A percentile compares a stretch with the other conserved stretches of the same genome.
These are phyloP conservation scores for Exidia glandulosa DNA, from an alignment of 768 basidiomycete species.

Conservation along the genomic window DNA sequence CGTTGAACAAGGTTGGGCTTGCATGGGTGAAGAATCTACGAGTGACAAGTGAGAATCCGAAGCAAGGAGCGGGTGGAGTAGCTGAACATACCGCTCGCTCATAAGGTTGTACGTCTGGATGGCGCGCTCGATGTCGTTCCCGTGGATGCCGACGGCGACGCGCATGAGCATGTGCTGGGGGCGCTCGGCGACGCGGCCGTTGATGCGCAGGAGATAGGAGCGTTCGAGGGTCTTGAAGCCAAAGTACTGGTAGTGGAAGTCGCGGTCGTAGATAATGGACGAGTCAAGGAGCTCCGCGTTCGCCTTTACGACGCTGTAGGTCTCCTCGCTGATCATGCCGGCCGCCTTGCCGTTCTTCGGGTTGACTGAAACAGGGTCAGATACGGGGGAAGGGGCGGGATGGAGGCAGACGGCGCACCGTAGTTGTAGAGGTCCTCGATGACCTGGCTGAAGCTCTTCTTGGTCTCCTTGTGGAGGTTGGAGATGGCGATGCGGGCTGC, in stretches of 20 bases:
- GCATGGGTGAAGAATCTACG: too few relatives aligned
- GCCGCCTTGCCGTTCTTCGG: slow-evolving; percentile 85
- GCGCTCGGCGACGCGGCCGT: slow-evolving; percentile 90
- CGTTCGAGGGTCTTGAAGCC: slow-evolving; percentile 99
- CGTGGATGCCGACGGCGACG: slow-evolving; percentile 96
- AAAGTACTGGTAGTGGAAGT: slow-evolving; percentile 96
- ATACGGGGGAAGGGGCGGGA: not conserved
- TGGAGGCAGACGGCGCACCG: slow-evolving; percentile 45
- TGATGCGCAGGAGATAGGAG: slow-evolving; percentile 89
- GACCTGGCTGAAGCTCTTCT: slow-evolving; percentile 91
- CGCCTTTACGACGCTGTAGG: slow-evolving; percentile 68
- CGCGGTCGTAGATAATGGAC: slow-evolving; percentile 94
- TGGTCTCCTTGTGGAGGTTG: slow-evolving; percentile 98
- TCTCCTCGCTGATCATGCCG: slow-evolving; percentile 85
- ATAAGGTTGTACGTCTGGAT: slow-evolving; percentile 92
- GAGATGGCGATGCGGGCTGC: slow-evolving; percentile 98
- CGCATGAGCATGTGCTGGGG: slow-evolving; percentile 99
- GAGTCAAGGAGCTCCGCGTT: slow-evolving; percentile 80
- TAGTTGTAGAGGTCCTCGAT: slow-evolving; percentile 85
- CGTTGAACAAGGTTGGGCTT: slow-evolving; percentile 98
- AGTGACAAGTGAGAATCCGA: too few relatives aligned
- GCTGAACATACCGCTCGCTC: slow-evolving; percentile 94
- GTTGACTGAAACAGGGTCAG: slow-evolving; percentile 47
- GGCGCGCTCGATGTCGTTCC: slow-evolving; percentile 74
- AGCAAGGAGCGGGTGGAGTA: slow-evolving; percentile 97